phyloP scores from a whole-genome alignment of 176 grass and related monocot genomes.

The Leersia perrieri region DNA sequence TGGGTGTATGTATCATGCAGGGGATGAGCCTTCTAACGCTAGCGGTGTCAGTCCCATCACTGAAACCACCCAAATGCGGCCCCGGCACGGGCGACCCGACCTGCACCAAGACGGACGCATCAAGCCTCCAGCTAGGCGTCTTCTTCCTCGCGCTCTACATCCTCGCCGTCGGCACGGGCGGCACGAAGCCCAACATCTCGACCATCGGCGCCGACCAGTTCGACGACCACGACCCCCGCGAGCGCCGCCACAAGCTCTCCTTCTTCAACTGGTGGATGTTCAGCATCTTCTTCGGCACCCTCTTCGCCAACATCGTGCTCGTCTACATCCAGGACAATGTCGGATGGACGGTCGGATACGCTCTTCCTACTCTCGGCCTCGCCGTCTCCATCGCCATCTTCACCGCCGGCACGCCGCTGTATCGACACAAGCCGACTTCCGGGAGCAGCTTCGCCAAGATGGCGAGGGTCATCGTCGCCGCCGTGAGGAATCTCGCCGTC shows the following conservation, averaged over 20 bases:
- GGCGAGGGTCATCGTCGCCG: constrained; percentile 57
- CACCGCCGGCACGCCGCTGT: constrained; percentile 66
- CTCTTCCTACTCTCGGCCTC: constrained; percentile 73
- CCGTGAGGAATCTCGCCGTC: constrained; percentile 47
- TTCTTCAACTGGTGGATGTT: constrained; percentile 99
- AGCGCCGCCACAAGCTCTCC: constrained; percentile 77
- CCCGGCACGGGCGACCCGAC: constrained; percentile 36
- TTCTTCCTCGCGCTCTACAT: constrained; percentile 84
- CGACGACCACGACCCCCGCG: constrained; percentile 60
- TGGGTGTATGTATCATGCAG: constrained; percentile 42
- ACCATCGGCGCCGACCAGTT: constrained; percentile 97
- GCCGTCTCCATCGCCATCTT: constrained; percentile 74
- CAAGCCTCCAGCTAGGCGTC: constrained; percentile 59
- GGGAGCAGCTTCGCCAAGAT: constrained; percentile 79
- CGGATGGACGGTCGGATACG: constrained; percentile 83
- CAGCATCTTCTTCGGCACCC: constrained; percentile 95
- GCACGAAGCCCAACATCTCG: constrained; percentile 96
- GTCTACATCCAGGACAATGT: constrained; percentile 89
- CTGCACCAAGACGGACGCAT: constrained; percentile 50
- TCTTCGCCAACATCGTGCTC: constrained; percentile 78
- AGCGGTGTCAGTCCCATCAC: constrained; percentile 66
- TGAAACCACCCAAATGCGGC: constrained; percentile 66
- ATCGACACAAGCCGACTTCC: constrained; percentile 72
- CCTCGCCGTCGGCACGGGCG: constrained; percentile 77
- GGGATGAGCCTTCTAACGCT: constrained; percentile 71